These are phyloP conservation scores for Syzygium oleosum DNA, from an alignment of 345 rosid genomes.

Conservation along the genomic window DNA sequence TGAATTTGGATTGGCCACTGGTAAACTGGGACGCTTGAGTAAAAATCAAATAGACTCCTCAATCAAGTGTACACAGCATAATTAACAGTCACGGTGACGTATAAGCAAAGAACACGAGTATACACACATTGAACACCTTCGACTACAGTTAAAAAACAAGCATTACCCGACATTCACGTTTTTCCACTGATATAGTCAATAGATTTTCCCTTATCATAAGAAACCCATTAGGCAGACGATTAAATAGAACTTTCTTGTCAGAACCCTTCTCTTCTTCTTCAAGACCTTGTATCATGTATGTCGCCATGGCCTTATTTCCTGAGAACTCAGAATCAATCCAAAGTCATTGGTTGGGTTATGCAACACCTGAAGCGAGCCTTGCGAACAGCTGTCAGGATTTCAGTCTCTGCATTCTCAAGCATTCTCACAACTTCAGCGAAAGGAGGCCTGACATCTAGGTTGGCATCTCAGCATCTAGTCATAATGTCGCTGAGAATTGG, in stretches of 20 bases:
- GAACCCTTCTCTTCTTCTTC: neutral
- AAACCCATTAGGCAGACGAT: neutral
- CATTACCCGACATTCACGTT: neutral
- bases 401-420: constrained; percentile 28
- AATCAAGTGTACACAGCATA: neutral
- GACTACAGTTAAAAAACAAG: neutral
- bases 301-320: neutral
- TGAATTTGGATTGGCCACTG: neutral
- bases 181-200: neutral
- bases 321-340: constrained; percentile 10
- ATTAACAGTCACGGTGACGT: neutral
- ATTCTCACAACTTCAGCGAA: constrained; percentile 25
- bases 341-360: constrained; percentile 27
- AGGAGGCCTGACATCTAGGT: constrained; percentile 30
- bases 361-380: constrained; percentile 46
- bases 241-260: neutral
- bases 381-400: constrained; percentile 27
- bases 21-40: neutral
- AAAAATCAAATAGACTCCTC: neutral
- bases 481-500: constrained; percentile 27
- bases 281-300: neutral
- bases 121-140: neutral
- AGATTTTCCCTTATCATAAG: neutral
- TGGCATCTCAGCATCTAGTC: constrained; percentile 33
- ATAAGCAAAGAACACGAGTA: neutral